phyloP scores from a whole-genome alignment of 2,329 filamentous ascomycete species.

The Ceratocystis cubensis region DNA sequence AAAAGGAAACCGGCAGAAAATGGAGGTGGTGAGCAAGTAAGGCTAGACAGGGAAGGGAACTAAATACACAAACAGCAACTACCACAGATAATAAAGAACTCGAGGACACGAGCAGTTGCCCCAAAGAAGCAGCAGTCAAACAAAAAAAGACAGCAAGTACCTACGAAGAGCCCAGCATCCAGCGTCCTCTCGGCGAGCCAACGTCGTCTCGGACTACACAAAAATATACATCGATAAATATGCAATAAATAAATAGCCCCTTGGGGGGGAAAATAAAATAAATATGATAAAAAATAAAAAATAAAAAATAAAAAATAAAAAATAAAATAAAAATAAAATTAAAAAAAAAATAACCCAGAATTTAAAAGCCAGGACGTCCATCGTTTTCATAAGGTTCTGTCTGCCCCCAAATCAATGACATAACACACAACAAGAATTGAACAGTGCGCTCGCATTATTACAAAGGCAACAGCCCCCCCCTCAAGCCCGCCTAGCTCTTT shows the following conservation, averaged over 20 bases:
- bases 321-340: not conserved
- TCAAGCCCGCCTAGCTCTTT: not conserved
- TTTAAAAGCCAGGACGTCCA: not conserved
- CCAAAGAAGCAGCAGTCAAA: not conserved
- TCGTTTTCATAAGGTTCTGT: not conserved
- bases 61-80: slow-evolving; percentile 11
- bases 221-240: not conserved
- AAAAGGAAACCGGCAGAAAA: slow-evolving; percentile 9
- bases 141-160: not conserved
- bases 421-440: not conserved
- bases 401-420: not conserved
- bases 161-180: not conserved
- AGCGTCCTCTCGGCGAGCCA: not conserved
- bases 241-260: not conserved
- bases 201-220: not conserved
- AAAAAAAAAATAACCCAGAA: not conserved
- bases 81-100: slow-evolving; percentile 15
- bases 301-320: not conserved
- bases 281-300: not conserved
- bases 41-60: not conserved
- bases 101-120: not conserved
- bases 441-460: slow-evolving; percentile 2
- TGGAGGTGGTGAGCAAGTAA: slow-evolving; percentile 13
- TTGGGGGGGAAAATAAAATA: not conserved
- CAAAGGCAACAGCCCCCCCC: not conserved